phyloP scores from a whole-genome alignment of 306 rosid species.

The Mimosa pudica region DNA sequence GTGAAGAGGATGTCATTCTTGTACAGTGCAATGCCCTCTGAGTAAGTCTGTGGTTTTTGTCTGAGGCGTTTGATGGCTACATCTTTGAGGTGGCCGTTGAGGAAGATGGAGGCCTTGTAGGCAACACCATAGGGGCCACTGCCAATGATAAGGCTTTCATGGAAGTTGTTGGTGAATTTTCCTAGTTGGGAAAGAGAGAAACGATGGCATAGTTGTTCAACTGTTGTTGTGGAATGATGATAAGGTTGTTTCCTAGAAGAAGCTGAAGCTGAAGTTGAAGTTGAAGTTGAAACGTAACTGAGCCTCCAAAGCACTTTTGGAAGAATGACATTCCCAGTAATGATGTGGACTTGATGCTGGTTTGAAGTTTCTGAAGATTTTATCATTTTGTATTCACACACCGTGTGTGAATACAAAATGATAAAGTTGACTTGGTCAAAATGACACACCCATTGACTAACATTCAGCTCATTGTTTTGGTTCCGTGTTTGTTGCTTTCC shows the following conservation, averaged over 20 bases:
- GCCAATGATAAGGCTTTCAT: neutral
- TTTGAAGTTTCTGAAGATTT: too few species aligned
- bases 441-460: too few species aligned
- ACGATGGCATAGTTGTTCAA: slow-evolving; percentile 28
- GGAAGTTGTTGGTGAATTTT: slow-evolving; percentile 37
- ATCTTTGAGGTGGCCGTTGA: neutral
- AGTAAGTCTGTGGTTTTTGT: neutral
- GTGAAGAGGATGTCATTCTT: neutral
- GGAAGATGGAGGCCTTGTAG: slow-evolving; percentile 19
- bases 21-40: neutral
- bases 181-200: slow-evolving; percentile 28
- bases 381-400: too few species aligned
- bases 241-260: neutral
- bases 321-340: neutral
- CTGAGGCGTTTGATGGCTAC: slow-evolving; percentile 16
- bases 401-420: too few species aligned
- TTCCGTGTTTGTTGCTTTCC: too few species aligned
- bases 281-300: neutral
- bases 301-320: neutral
- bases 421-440: too few species aligned
- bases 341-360: too few species aligned
- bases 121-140: rapidly evolving
- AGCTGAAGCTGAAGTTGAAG: neutral
- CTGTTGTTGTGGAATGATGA: neutral
- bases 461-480: too few species aligned